Evolutionary conservation across 805 yeast species (phyloP), one percentile per base, ranked within the genome.

Genomic region (Citeromyces matritensis): DNA sequence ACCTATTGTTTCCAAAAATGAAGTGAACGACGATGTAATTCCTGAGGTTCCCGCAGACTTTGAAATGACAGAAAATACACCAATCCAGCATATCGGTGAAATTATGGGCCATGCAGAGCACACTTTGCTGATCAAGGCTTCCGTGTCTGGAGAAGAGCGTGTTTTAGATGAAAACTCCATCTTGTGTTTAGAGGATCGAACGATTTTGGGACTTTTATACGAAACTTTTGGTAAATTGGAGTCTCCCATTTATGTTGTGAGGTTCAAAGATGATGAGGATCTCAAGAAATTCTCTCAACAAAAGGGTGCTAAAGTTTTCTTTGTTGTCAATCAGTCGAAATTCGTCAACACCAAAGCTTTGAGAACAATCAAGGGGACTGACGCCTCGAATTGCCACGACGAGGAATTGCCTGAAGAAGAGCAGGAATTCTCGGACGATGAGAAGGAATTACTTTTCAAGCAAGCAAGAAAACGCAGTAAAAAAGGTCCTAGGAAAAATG

Each of bases 381-480:
- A 91, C 57, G 98, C 98, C 0, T 80, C 94, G 45, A 91, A 91
- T 43, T 76, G 83, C 50, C 79, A 83, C 48, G 98, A 91, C 51
- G 97, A 91, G 55, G 98, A 91, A 45, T 54, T 88, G 21, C 84
- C 95, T 0, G 85, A 75, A 42, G 93, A 81, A 21, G 97, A 91
- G 49, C 94, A 83, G 49, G 97, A 88, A 48, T 88, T 77, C 42
- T 82, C 95, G 2, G 97, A 91, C 49, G 97, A 91, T 51, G 97
- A 88, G 47, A 70, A 69, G 37, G 97, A 91, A 49, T 67, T 73
- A 42, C 76, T 69, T 24, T 69, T 69, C 29, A 86, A 79, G 47
- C 69, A 65, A 33, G 52, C 62, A 14, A 74, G 66, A 49, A 82
- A 78, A 53, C 68, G 66, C 36, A 69, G 69, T 52, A 71, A 68